Evolutionary conservation across 257 asterid genomes (phyloP).

Genomic region (Nicotiana tabacum): DNA sequence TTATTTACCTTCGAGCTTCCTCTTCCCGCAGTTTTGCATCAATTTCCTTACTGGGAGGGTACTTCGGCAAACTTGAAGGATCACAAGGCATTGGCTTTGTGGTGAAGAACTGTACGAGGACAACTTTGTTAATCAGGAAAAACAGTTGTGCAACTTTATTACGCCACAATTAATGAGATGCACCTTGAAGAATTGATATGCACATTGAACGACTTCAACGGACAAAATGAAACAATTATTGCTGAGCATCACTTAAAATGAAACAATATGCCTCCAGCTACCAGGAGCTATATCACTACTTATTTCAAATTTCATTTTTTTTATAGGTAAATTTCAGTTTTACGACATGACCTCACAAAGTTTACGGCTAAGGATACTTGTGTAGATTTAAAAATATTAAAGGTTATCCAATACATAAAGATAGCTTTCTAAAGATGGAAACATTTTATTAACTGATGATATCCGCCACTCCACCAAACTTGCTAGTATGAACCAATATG

Average conservation of each 20-base stretch:
- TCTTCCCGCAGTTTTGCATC: conserved; percentile 93
- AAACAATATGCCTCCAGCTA: background rate
- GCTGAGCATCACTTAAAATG: background rate
- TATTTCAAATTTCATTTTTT: background rate
- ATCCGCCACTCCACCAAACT: no score
- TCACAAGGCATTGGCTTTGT: conserved; percentile 70
- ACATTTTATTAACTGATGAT: no score
- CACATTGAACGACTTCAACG: background rate
- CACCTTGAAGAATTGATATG: background rate
- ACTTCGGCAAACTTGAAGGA: conserved; percentile 78
- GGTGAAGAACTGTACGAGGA: conserved; percentile 54
- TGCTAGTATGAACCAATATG: no score
- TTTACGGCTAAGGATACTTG: background rate
- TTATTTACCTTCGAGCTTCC: conserved; percentile 66
- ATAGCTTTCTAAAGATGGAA: no score
- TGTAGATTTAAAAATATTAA: no score
- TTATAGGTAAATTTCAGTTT: background rate
- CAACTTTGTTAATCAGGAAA: conserved; percentile 9
- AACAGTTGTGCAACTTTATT: background rate
- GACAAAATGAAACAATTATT: background rate
- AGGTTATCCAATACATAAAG: background rate
- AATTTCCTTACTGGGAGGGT: conserved; percentile 96
- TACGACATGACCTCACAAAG: background rate
- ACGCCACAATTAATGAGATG: background rate
- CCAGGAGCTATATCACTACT: background rate